Conservation (phyloP, 495 filamentous ascomycete species). For the Sabuloglossum arenarium region DNA sequence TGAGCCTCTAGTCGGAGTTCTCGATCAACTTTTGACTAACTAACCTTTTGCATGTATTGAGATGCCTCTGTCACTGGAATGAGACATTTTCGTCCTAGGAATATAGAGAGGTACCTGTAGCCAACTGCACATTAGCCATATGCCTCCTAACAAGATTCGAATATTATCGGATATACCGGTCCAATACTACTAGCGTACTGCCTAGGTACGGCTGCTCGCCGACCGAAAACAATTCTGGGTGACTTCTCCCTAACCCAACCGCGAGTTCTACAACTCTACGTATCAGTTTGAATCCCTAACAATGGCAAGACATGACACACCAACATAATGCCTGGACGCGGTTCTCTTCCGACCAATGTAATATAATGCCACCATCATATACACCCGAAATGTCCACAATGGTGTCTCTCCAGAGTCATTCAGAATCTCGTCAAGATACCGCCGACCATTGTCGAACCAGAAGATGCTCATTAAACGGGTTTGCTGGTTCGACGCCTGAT, state of each 20-base stretch:
- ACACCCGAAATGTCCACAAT: background rate
- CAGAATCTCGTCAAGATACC: conserved; percentile 3
- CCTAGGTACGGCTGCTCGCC: background rate
- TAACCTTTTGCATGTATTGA: background rate
- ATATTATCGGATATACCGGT: background rate
- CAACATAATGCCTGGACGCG: background rate
- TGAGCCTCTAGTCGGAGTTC: background rate
- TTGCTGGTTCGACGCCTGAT: background rate
- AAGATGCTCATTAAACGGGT: background rate
- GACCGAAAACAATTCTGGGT: background rate
- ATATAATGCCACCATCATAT: conserved; percentile 1
- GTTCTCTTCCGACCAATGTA: conserved; percentile 1
- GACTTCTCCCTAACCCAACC: background rate
- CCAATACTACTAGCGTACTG: background rate
- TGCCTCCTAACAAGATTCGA: background rate
- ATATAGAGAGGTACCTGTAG: background rate
- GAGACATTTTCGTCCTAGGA: background rate
- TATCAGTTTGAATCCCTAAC: background rate
- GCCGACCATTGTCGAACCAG: conserved; percentile 2
- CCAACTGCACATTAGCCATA: background rate
- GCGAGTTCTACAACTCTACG: background rate
- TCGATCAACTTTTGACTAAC: background rate
- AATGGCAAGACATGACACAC: background rate
- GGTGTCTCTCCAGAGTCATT: background rate
- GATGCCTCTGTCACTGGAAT: background rate